These are phyloP conservation scores for Penicillium sp. DNA, from an alignment of 2,329 filamentous ascomycete genomes.

Conservation along the genomic window DNA sequence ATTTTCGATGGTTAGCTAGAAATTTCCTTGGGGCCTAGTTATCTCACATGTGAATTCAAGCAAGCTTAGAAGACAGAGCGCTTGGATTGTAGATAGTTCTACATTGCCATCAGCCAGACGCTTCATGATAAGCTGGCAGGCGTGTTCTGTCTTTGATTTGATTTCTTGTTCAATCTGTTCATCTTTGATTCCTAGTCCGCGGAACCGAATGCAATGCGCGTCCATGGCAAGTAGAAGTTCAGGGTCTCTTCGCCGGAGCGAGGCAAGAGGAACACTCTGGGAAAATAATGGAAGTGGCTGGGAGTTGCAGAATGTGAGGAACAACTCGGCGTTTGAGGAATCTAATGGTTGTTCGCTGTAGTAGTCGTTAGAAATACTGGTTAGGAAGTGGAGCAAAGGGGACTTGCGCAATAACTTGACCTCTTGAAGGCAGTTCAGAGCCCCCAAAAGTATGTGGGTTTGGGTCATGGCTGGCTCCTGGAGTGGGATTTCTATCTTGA, in stretches of 20 bases:
- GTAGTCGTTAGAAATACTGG: background rate
- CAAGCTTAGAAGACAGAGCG: conserved; percentile 38
- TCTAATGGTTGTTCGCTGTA: background rate
- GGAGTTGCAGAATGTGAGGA: conserved; percentile 38
- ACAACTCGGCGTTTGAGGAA: conserved; percentile 27
- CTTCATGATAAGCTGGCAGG: conserved; percentile 32
- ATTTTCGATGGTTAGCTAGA: background rate
- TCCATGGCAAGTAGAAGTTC: conserved; percentile 37
- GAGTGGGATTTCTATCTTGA: background rate
- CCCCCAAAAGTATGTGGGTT: background rate
- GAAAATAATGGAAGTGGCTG: conserved; percentile 40
- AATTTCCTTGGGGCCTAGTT: no score
- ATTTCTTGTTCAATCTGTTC: conserved; percentile 17
- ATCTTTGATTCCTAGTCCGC: conserved; percentile 15
- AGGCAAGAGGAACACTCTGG: conserved; percentile 19
- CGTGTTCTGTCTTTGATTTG: conserved; percentile 23
- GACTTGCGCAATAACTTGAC: background rate
- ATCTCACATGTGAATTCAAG: conserved; percentile 37
- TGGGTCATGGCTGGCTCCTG: background rate
- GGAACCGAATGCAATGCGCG: conserved; percentile 36
- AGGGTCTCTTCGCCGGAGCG: conserved; percentile 24
- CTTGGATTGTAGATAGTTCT: conserved; percentile 41
- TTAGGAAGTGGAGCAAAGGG: background rate
- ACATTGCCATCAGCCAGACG: conserved; percentile 34
- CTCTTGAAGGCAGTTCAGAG: background rate